Base-by-base conservation (phyloP, 1,284 basidiomycete species). In the Trichosporon ovoides region DNA sequence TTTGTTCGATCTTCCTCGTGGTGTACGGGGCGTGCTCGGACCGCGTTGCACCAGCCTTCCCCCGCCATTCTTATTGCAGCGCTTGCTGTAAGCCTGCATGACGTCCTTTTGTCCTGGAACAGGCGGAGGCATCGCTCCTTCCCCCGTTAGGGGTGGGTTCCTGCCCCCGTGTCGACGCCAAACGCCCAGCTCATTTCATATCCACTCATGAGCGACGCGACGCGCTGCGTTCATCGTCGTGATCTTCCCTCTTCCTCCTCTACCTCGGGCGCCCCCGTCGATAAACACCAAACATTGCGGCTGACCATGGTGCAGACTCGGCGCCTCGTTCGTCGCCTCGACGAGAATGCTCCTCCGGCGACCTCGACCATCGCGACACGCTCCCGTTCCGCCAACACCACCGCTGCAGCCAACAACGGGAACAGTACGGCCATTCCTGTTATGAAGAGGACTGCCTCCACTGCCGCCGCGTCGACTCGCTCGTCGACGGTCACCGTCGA, bases 281-380 rank as follows among this genome's bases (percentile, higher is more conserved):
- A 28, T 53, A 52, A 34, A 55, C 58, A 59, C 36, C 40, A 38
- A 19, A 43, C 53, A 49, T 31, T 40, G 19, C 38, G 24, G 19
- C 40, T 48, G 34, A 54, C 33, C 35, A 49, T 56, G 37, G 22
- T 31, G 38, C 68, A 75, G 74, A 75, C 75, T 34, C 73, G 74
- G 20, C 71, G 73, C 55, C 38, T 57, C 31, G 55, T 63, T 55
- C 65, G 69, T 57, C 67, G 68, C 43, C 62, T 61, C 46, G 73
- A 76, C 46, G 74, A 76, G 62, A 76, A 76, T 59, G 74, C 74
- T 24, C 73, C 72, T 28, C 72, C 72, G 6, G 55, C 63, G 14
- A 60, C 62, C 12, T 52, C 61, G 24, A 40, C 67, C 46, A 61
- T 65, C 59, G 51, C 64, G 22, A 63, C 66, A 36, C 65, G 68